These are phyloP conservation scores for Flaveria floridana DNA, from an alignment of 140 eudicot species.

Conservation along the genomic window DNA sequence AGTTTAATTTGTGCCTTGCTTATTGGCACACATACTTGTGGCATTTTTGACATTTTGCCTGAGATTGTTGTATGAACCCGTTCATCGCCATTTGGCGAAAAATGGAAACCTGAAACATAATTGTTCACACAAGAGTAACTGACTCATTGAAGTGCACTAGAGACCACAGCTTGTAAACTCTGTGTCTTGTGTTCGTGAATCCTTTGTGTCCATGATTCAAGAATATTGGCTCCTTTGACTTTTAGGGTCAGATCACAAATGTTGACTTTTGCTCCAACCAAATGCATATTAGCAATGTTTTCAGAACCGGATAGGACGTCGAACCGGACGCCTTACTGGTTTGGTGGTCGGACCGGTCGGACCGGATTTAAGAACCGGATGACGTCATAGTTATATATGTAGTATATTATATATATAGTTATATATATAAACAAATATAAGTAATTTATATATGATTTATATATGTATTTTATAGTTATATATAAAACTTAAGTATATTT, in stretches of 20 bases:
- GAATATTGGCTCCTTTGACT: background rate
- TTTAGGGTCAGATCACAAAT: background rate
- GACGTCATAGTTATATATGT: no score
- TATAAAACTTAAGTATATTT: no score
- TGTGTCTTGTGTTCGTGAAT: background rate
- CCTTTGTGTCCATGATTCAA: background rate
- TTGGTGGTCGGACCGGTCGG: no score
- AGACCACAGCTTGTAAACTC: conserved; percentile 2
- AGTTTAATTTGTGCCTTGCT: conserved; percentile 25
- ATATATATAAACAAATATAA: no score
- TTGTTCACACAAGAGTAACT: conserved; percentile 6
- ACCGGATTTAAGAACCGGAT: no score
- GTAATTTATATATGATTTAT: no score
- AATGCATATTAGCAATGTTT: background rate
- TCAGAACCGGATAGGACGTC: no score
- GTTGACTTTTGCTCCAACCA: background rate
- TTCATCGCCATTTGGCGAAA: conserved; percentile 10
- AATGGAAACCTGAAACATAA: conserved; percentile 1
- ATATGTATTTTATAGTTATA: no score
- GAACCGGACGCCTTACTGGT: no score
- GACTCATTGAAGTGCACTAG: background rate
- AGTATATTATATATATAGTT: no score
- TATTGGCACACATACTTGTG: conserved; percentile 34
- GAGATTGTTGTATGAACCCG: conserved; percentile 21
- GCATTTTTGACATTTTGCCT: conserved; percentile 40